Evolutionary conservation across 106 monocot genomes (phyloP), one percentile per base, ranked within the genome.

Genomic region (Allium fistulosum): DNA sequence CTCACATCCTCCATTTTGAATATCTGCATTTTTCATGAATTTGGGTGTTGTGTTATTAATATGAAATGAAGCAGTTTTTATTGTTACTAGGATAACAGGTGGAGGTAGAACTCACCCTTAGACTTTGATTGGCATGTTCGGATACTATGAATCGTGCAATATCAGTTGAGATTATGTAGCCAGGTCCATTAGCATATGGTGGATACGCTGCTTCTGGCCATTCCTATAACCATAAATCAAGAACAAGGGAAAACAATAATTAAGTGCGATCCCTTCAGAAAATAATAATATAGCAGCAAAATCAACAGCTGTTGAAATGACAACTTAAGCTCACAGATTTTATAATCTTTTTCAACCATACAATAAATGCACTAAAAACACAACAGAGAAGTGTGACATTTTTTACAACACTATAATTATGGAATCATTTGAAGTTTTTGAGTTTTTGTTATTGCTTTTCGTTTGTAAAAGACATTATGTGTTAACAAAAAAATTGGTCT

Each of bases 1-100:
- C 97, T 97, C 27, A 97, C 97, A 77, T 97, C 97, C 67, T 97
- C 97, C 97, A 97, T 97, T 83, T 97, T 97, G 84, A 97, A 97
- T 71, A 97, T 63, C 97, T 97, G 85, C 74, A 81, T 53, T 11
- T 5, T 4, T 26, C 26, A 67, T 51, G 26, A 53, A 52, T 37
- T 37, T 37, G 5, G 5, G 37, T 37, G 37, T 37, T 37, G 37
- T 37, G 37, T 37, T 37, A 37, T 4, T 37, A 37, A 37, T 4
- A 37, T 37, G 37, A 37, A 37, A 37, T 37, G 37, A 4, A 37
- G 37, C 37, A 37, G 37, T 37, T 37, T 37, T 37, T 28, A 27
- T 11, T 52, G 0, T 12, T 17, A 67, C 11, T 27, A 53, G 11
- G 51, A 12, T 53, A 17, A 45, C 10, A 62, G 26, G 27, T 57